phyloP scores from a whole-genome alignment of 805 yeast genomes.

The Kurtzmaniella fragi region DNA sequence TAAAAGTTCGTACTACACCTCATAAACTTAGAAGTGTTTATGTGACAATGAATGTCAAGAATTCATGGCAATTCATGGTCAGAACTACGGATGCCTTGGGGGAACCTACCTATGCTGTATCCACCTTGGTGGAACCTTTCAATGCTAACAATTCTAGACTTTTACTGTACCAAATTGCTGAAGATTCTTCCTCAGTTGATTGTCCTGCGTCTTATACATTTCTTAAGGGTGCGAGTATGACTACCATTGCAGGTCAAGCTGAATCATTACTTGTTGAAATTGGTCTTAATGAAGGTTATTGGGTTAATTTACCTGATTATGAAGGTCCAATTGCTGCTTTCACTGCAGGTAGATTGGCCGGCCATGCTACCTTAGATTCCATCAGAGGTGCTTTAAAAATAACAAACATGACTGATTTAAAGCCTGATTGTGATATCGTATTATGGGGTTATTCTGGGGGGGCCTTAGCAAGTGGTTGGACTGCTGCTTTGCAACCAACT shows the following conservation, averaged over 20 bases:
- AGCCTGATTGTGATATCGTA: constrained; percentile 12
- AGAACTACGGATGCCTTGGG: constrained; percentile 20
- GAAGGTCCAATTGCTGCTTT: constrained; percentile 29
- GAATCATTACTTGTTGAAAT: constrained; percentile 15
- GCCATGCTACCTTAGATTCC: constrained; percentile 24
- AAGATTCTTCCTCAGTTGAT: constrained; percentile 21
- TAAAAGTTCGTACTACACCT: constrained; percentile 18
- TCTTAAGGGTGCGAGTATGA: constrained; percentile 8
- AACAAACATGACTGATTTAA: constrained; percentile 12
- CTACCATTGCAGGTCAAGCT: constrained; percentile 1
- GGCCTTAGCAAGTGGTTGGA: constrained; percentile 34
- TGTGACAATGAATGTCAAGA: constrained; percentile 10
- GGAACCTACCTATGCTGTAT: constrained; percentile 17
- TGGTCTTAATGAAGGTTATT: constrained; percentile 24
- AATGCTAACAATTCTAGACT: constrained; percentile 22
- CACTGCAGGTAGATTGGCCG: constrained; percentile 26
- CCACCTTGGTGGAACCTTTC: constrained; percentile 25
- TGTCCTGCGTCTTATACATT: constrained; percentile 26
- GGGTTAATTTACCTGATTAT: constrained; percentile 28
- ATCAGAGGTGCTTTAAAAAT: constrained; percentile 21
- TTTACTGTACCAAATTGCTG: constrained; percentile 22
- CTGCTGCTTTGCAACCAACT: constrained; percentile 27
- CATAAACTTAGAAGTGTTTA: constrained; percentile 11
- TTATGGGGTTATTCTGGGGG: constrained; percentile 39
- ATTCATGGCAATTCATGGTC: constrained; percentile 18